These are phyloP conservation scores for Lentinus brumalis DNA, from an alignment of 768 basidiomycete species.

Conservation along the genomic window DNA sequence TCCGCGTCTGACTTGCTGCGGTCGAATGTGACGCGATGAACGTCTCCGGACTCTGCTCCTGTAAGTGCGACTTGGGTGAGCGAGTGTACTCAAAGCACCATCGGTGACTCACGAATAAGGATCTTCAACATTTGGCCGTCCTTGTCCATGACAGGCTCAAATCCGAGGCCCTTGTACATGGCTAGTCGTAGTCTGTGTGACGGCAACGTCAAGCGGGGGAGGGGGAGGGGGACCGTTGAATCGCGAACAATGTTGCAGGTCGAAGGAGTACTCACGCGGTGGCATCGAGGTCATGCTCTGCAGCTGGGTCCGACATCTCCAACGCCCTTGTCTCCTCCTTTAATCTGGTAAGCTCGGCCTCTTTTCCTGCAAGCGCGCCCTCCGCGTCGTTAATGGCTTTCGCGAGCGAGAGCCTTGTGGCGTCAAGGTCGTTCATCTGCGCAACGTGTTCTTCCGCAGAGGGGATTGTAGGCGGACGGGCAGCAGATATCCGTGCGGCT, in stretches of 20 bases:
- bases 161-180: slow-evolving; percentile 72
- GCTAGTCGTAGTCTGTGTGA: slow-evolving; percentile 61
- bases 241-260: background rate
- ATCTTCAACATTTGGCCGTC: slow-evolving; percentile 56
- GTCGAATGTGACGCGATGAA: slow-evolving; percentile 37
- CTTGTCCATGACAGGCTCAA: slow-evolving; percentile 63
- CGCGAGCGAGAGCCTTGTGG: slow-evolving; percentile 59
- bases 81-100: background rate
- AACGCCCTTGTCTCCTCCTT: slow-evolving; percentile 63
- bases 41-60: slow-evolving; percentile 51
- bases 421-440: slow-evolving; percentile 66
- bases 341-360: slow-evolving; percentile 67
- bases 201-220: background rate
- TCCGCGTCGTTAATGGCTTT: slow-evolving; percentile 79
- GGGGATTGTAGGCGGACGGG: slow-evolving; percentile 68
- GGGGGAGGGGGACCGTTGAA: no score
- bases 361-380: slow-evolving; percentile 61
- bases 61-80: slow-evolving; percentile 2
- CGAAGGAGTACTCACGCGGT: slow-evolving; percentile 50
- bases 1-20: slow-evolving; percentile 31
- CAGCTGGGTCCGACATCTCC: slow-evolving; percentile 71
- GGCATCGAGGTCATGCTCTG: slow-evolving; percentile 73
- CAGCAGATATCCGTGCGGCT: slow-evolving; percentile 69
- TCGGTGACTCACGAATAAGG: slow-evolving; percentile 60
- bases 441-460: slow-evolving; percentile 63